Base-by-base conservation (phyloP, 2,329 filamentous ascomycete species). In the Penicillium sp. region DNA sequence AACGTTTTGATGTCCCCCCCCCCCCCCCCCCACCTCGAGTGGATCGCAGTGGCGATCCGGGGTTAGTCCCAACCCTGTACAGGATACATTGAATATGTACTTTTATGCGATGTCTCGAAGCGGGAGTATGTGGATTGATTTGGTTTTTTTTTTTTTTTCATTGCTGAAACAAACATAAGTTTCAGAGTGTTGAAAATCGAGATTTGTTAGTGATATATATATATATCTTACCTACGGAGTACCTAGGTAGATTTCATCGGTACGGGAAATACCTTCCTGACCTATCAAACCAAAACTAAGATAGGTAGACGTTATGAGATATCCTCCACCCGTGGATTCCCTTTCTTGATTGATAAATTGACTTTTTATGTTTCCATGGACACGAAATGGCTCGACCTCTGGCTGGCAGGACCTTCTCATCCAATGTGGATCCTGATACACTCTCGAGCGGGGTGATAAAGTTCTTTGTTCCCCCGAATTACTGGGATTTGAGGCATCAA, bases 21-120 rank as follows among this genome's bases (percentile, higher is more conserved):
- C 59, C 57, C 50, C 21, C 29, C 53, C 41, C 59, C 60, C 57
- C 59, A 58, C 59, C 57, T 53, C 21, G 38, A 56, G 63, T 66
- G 63, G 65, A 63, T 59, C 63, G 35, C 51, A 54, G 54, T 45
- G 63, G 50, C 60, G 63, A 67, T 67, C 65, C 65, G 65, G 65
- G 65, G 64, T 64, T 54, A 56, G 54, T 54, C 51, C 57, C 55
- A 50, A 31, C n/a, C 40, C 40, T 37, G 50, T 52, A 52, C 19
- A 33, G 17, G 29, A 45, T 45, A 52, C 40, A 45, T 45, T 15
- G 40, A 6, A 45, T 45, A 43, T 42, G 46, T 48, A 43, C 21
- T 31, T 25, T 27, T 40, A 25, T 38, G 25, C 29, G 15, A 38
- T 6, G 15, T 21, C 27, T 50, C 2, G 4, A 43, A 23, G 43